Evolutionary conservation across 2,329 filamentous ascomycete genomes (phyloP), one percentile per base, ranked within the genome.

Genomic region (Fusarium anthophilum): DNA sequence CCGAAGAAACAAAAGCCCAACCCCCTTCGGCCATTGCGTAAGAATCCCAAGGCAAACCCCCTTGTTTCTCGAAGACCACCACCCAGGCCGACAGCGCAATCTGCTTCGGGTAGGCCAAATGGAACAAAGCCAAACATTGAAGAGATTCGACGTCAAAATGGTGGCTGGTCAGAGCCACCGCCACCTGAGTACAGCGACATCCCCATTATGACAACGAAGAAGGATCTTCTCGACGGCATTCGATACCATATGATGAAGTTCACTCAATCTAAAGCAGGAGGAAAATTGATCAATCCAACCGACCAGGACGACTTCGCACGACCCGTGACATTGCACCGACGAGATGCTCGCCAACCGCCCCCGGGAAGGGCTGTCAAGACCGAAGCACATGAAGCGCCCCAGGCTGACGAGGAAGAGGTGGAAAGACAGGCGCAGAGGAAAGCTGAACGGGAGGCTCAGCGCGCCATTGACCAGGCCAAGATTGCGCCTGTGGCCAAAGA

Each of bases 161-260:
- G 86, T 47, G 90, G 90, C 48, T 92, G 90, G 90, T 88, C 88
- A 8, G 84, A 87, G 51, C 84, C 87, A 35, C 83, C 87, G 5
- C 84, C 86, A 6, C 78, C 80, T 2, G 82, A 84, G 28, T 91
- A 91, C 77, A 83, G 76, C 20, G 87, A 88, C 45, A 87, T 87
- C 76, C 94, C 94, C 20, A 87, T 98, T 24, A 90, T 94, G 73
- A 94, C 95, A 12, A 97, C 94, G 12, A 97, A 97, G 83, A 91
- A 92, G 78, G 91, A 92, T 15, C 83, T 98, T 56, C 88, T 94
- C 63, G 92, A 96, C 76, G 93, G 93, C 11, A 85, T 97, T 67
- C 93, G 96, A 55, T 91, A 95, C 79, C 96, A 99, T 80, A 90
- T 97, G 72, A 95, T 98, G 87, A 92, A 94, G 76, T 91, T 99